Conservation (phyloP, 225 moss, liverwort and hornwort genomes). For the Takakia lepidozioides region DNA sequence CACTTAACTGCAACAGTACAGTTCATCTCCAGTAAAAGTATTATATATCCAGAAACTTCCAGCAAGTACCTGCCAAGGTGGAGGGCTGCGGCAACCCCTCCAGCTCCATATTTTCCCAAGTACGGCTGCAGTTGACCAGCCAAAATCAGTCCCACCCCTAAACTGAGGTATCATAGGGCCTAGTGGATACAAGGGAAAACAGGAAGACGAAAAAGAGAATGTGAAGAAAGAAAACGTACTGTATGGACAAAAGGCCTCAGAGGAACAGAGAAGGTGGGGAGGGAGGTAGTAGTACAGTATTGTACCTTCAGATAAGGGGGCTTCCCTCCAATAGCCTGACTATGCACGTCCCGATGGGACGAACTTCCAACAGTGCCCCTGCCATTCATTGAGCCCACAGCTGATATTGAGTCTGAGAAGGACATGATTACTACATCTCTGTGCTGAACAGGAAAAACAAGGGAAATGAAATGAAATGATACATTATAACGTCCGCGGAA, state of each 20-base stretch:
- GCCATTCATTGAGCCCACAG: background rate
- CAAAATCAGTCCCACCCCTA: background rate
- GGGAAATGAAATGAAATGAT: too few relatives aligned
- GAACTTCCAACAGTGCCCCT: slow-evolving; percentile 74
- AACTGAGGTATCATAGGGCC: background rate
- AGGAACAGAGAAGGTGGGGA: background rate
- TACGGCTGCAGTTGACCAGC: slow-evolving; percentile 40
- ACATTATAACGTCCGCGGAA: too few relatives aligned
- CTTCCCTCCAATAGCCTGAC: slow-evolving; percentile 44
- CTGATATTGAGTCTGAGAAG: too few relatives aligned
- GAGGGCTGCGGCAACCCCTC: slow-evolving; percentile 67
- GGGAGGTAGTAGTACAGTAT: background rate
- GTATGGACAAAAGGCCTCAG: background rate
- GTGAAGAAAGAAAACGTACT: background rate
- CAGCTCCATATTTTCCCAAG: slow-evolving; percentile 80
- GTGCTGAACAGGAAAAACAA: too few relatives aligned
- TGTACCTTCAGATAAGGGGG: slow-evolving; percentile 64
- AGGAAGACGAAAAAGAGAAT: background rate
- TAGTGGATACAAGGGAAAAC: too few relatives aligned
- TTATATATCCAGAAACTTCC: too few relatives aligned
- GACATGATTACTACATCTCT: too few relatives aligned
- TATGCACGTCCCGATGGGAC: slow-evolving; percentile 51
- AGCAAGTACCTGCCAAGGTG: slow-evolving; percentile 65
- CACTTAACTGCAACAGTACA: too few relatives aligned
- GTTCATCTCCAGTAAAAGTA: too few relatives aligned